phyloP scores from a whole-genome alignment of 805 yeast species.

The Sugiyamaella lignohabitans region DNA sequence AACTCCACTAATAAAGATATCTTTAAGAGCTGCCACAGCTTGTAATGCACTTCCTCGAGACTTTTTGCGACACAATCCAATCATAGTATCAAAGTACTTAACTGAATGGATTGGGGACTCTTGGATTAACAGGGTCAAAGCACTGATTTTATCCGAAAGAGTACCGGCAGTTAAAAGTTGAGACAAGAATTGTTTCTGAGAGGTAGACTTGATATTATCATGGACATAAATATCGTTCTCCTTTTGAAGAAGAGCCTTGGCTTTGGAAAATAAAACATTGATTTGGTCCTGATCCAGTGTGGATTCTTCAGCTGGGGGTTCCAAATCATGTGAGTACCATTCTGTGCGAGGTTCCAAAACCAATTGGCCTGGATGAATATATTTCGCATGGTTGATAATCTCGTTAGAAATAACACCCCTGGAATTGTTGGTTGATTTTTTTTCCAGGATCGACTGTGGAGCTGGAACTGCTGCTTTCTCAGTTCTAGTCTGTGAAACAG shows the following conservation, averaged over 20 bases:
- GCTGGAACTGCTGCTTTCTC: not conserved
- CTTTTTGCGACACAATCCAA: slow-evolving; percentile 79
- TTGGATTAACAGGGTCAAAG: slow-evolving; percentile 84
- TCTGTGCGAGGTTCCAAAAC: slow-evolving; percentile 56
- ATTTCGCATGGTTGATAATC: slow-evolving; percentile 5
- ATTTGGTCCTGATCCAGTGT: slow-evolving; percentile 1
- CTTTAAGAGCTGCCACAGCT: slow-evolving; percentile 83
- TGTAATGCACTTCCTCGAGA: slow-evolving; percentile 89
- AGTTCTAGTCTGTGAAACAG: not conserved
- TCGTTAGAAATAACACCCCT: not conserved
- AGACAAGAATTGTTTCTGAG: slow-evolving; percentile 80
- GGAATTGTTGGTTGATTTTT: not conserved
- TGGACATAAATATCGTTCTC: slow-evolving; percentile 69
- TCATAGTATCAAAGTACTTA: slow-evolving; percentile 72
- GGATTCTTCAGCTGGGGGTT: slow-evolving; percentile 21
- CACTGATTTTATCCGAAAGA: slow-evolving; percentile 87
- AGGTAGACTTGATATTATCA: slow-evolving; percentile 66
- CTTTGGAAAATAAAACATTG: slow-evolving; percentile 48
- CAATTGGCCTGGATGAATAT: slow-evolving; percentile 27
- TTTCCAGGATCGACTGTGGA: not conserved
- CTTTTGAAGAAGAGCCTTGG: slow-evolving; percentile 53
- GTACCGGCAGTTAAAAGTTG: slow-evolving; percentile 92
- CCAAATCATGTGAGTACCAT: slow-evolving; percentile 65
- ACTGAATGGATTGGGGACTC: slow-evolving; percentile 91
- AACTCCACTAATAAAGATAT: slow-evolving; percentile 76